Base-by-base conservation (phyloP, 257 asterid species). In the Henckelia pumila region DNA sequence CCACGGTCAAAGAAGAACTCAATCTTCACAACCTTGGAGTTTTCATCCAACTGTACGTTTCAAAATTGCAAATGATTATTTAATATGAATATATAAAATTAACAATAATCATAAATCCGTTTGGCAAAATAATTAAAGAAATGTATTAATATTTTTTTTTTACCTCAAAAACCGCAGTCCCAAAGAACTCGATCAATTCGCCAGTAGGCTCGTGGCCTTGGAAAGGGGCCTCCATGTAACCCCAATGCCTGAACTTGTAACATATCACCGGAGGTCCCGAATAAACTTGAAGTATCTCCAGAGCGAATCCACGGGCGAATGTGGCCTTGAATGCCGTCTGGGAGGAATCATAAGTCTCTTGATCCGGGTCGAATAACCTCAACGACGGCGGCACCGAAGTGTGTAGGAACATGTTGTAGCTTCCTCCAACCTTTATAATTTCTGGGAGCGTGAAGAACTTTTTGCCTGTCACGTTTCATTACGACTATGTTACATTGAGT, bases 221-320 rank as follows among this genome's bases (percentile, higher is more conserved):
- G 66, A 58, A 91, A 59, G 91, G 77, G 17, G 84, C 96, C 30
- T 91, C 96, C 80, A 87, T 73, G 75, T 75, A 79, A 21, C 92
- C 95, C 95, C 95, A 92, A 20, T 89, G 98, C 83, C 98, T 84
- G 59, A 81, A 92, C 69, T 80, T 89, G 83, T 78, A 87, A 0
- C 69, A 66, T 16, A 92, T 87, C 11, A 71, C 61, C 1, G 98
- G 95, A 29, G 90, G 89, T 8, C 95, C 98, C 8, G 96, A 82
- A 50, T 79, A 89, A 14, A 92, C 95, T 32, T 84, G 72, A 3
- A 89, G 82, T 44, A 89, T 56, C 50, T 92, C 98, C 0, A 87
- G 3, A 0, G 92, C 91, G 32, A 89, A 92, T 37, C 98, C 95
- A 0, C 92, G 81, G 0, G 89, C 84, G 40, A 89, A 87, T 7